phyloP scores from a whole-genome alignment of 176 grass and related monocot genomes.

The Zea luxurians region DNA sequence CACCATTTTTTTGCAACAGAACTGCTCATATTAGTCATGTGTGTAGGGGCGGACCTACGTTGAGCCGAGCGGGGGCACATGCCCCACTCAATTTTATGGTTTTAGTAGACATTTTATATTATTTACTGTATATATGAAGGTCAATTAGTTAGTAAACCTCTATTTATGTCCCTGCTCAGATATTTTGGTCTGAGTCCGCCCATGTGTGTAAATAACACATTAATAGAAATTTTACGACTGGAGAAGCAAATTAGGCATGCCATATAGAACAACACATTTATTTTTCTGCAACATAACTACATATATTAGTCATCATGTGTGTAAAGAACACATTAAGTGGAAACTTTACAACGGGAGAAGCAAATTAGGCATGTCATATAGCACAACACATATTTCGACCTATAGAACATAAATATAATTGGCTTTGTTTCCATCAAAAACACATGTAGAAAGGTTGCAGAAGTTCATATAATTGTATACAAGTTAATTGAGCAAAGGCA shows the following conservation, averaged over 20 bases:
- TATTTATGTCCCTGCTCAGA: no score
- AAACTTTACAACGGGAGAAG: constrained; percentile 17
- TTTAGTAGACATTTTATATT: no score
- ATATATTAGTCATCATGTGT: neutral
- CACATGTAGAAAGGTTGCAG: no score
- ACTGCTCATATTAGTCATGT: constrained; percentile 15
- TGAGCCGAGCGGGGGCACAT: no score
- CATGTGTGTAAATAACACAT: neutral
- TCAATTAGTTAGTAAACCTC: no score
- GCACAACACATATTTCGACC: constrained; percentile 10
- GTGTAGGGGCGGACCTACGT: no score
- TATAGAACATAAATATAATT: neutral
- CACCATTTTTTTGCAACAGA: constrained; percentile 59
- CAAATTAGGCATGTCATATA: constrained; percentile 15
- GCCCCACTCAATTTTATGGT: no score
- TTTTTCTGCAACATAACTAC: constrained; percentile 1
- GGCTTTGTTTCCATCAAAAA: no score
- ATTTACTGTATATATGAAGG: no score
- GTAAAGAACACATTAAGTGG: neutral
- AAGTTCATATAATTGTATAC: no score
- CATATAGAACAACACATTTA: constrained; percentile 2
- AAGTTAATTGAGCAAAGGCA: no score
- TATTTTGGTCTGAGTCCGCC: no score
- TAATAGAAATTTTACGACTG: constrained; percentile 5
- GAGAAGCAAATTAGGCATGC: constrained; percentile 19